Percentiles rank a stretch among this genome's conserved stretches.
Evolutionary conservation across 306 rosid species (phyloP).

Genomic region (Cucurbita argyrosperma): DNA sequence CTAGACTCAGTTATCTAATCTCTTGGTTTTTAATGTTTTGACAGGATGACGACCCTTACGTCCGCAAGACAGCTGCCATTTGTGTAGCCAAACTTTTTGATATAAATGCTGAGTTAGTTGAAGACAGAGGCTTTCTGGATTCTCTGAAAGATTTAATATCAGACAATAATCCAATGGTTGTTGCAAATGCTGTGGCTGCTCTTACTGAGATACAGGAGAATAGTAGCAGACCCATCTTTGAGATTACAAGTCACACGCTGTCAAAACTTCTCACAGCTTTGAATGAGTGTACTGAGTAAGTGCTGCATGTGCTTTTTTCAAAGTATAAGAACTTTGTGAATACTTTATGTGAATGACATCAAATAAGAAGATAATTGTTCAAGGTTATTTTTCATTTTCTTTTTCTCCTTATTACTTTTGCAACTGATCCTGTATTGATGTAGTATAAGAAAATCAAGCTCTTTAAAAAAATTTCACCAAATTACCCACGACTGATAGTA

Average conservation of each 20-base stretch:
- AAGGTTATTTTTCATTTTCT: slow-evolving; percentile 33
- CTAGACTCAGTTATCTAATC: background rate
- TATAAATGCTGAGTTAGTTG: slow-evolving; percentile 95
- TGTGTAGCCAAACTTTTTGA: slow-evolving; percentile 98
- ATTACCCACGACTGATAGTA: background rate
- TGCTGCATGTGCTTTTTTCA: background rate
- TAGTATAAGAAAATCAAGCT: background rate
- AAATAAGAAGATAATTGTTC: slow-evolving; percentile 56
- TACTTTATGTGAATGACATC: background rate
- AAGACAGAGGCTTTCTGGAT: slow-evolving; percentile 93
- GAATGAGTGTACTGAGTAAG: slow-evolving; percentile 99
- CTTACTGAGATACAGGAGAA: slow-evolving; percentile 96
- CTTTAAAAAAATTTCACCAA: background rate
- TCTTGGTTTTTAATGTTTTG: slow-evolving; percentile 13
- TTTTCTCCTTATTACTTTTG: background rate
- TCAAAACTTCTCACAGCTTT: slow-evolving; percentile 96
- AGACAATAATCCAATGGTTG: slow-evolving; percentile 99
- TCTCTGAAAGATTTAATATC: slow-evolving; percentile 96
- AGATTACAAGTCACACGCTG: slow-evolving; percentile 71
- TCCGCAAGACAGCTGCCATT: slow-evolving; percentile 97
- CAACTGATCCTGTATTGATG: background rate
- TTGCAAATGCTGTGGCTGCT: slow-evolving; percentile 97
- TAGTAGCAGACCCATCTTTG: slow-evolving; percentile 76
- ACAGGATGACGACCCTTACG: slow-evolving; percentile 98
- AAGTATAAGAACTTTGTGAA: background rate